Evolutionary conservation across 495 filamentous ascomycete genomes (phyloP), one percentile per base, ranked within the genome.

Genomic region (Penicillium desertorum): DNA sequence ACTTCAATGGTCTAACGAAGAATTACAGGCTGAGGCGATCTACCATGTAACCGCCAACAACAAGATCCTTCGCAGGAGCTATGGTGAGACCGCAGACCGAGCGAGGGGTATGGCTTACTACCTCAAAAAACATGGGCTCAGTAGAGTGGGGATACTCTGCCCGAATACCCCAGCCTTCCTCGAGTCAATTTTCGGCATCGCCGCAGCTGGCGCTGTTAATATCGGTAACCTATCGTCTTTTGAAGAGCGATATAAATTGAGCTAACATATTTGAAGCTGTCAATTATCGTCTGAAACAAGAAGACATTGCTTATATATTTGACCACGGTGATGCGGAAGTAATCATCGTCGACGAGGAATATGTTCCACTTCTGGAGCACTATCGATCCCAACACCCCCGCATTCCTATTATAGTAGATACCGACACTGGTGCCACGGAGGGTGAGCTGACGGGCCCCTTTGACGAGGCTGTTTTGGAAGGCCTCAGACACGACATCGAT

Each of bases 91-190:
- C 42, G 90, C 94, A 16, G 88, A 94, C 62, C 87, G 95, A 8
- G 88, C 94, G 0, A 74, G 88, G 36, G 94, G 95, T 0, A 72
- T 98, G 20, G 92, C 89, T 9, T 98, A 94, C 70, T 98, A 87
- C 69, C 70, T 98, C 49, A 81, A 80, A 45, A 88, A 90, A 65
- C 80, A 87, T 53, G 79, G 79, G 8, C 83, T 81, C 63, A 87
- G 83, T 66, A 81, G 88, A 54, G 80, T 88, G 2, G 94, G 94
- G 5, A 86, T 98, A 39, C 78, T 98, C 5, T 85, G 83, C 20
- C 87, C 95, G 1, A 98, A 98, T 68, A 98, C 94, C 5, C 94
- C 94, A 3, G 94, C 91, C 0, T 97, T 97, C 68, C 75, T 98
- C 19, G 93, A 98, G 72, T 79, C 83, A 2, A 87, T 97, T 47